Base-by-base conservation (phyloP, 495 filamentous ascomycete species). In the Tuber indicum region DNA sequence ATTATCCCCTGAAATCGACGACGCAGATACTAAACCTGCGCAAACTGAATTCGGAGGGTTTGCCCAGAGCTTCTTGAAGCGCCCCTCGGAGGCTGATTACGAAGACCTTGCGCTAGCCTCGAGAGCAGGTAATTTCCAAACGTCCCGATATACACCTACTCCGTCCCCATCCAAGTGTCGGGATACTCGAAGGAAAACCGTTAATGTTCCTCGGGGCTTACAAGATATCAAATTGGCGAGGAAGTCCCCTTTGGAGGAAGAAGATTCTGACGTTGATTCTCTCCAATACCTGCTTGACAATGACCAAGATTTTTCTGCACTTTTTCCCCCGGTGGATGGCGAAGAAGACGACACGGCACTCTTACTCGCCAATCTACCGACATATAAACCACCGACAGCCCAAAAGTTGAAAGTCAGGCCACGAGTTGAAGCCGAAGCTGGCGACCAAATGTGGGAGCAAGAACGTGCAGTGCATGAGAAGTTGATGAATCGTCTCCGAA, bases 401-500 rank as follows among this genome's bases (percentile, higher is more conserved):
- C 52, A 44, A 45, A 66, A 45, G 26, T 42, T 32, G 45, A 77
- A 62, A 1, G 75, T 81, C 43, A 81, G 81, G 36, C 49, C 80
- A 19, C 74, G 75, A 43, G 75, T 45, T 16, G 82, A 83, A 44
- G 81, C 79, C 17, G 70, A 74, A 32, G 72, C 72, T 42, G 81
- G 75, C 17, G 81, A 81, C 26, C 76, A 74, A 39, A 72, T 71
- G 52, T 74, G 74, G 26, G 79, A 81, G 69, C 72, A 74, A 19
- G 82, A 83, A 42, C 75, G 77, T 19, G 75, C 74, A 17, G 75
- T 78, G 8, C 75, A 79, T 52, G 82, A 83, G 41, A 83, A 83
- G 49, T 71, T 83, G 46, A 83, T 78, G 78, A 83, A 81, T 42
- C 69, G 77, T 3, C 75, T 83, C 46, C 81, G 76, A 70, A 83